These are phyloP conservation scores for Aegilops tauschii DNA, from an alignment of 176 grass and related monocot genomes.

Conservation along the genomic window DNA sequence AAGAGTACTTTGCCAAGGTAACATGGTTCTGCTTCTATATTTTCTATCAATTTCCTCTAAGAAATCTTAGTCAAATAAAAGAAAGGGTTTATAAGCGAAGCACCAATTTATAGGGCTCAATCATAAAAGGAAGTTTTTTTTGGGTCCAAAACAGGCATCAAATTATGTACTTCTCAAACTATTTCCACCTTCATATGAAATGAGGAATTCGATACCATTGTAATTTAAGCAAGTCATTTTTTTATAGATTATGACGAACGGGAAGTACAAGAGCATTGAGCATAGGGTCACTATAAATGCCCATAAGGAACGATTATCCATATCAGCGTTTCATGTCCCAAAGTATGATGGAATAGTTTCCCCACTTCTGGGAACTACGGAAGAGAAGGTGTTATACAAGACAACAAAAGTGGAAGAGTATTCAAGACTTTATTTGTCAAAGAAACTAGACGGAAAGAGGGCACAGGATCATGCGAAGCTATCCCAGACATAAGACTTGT, in stretches of 20 bases:
- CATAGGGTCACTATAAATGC: conserved; percentile 41
- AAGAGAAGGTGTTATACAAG: not conserved
- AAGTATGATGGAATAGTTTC: not conserved
- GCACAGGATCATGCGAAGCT: not conserved
- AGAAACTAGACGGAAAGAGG: conserved; percentile 11
- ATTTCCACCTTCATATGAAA: not conserved
- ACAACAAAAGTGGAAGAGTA: not conserved
- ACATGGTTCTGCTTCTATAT: too few relatives aligned
- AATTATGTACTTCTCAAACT: not conserved
- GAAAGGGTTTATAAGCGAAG: too few relatives aligned
- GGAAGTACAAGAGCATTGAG: conserved; percentile 46
- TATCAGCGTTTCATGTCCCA: conserved; percentile 21
- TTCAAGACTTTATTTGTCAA: not conserved
- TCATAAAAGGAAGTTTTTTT: too few relatives aligned
- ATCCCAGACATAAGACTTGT: not conserved
- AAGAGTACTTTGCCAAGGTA: too few relatives aligned
- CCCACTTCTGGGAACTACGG: not conserved
- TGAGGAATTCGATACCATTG: not conserved
- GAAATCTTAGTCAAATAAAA: too few relatives aligned
- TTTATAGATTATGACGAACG: conserved; percentile 39
- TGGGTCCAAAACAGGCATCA: not conserved
- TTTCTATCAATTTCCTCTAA: too few relatives aligned
- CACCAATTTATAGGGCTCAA: too few relatives aligned
- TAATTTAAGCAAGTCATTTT: not conserved
- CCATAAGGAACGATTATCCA: conserved; percentile 23